Base-by-base conservation (phyloP, 139 green algal genomes). In the Zygnema cylindricum region DNA sequence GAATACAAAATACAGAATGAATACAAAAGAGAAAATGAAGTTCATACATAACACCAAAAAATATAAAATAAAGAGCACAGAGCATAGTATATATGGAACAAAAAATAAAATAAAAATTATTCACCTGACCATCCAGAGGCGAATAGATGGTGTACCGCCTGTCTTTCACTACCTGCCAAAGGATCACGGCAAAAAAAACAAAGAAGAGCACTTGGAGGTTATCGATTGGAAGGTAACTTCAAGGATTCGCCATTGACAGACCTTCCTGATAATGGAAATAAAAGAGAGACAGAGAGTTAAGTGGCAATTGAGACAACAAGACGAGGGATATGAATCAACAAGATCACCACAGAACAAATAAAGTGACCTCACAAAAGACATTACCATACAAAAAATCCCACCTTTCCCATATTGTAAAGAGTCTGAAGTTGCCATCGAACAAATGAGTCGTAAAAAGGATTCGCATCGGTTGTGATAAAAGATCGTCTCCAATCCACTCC, bases 401-500 rank as follows among this genome's bases (percentile, higher is more conserved):
- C 92, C 92, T 95, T 95, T 55, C 95, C 96, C 88, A 95, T 88
- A 43, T 91, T 92, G 42, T 96, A 92, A 63, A 99, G 94, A 23
- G 92, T 96, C 69, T 93, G 93, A 82, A 99, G 96, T 93, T 99
- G 98, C 97, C 97, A 99, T 33, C 93, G 92, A 76, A 98, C 94
- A 86, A 99, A 99, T 0, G 93, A 95, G 93, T 99, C 98, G 81
- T 99, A 99, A 94, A 96, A 99, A 1, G 96, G 96, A 94, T 99
- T 99, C 69, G 95, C 89, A 92, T 99, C 96, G 0, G 98, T 99
- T 43, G 98, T 99, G 91, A 99, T 97, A 94, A 99, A 99, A 71
- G 94, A 96, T 33, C 98, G 94, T 1, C 98, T 93, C 97, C 97
- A 99, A 93, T 99, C 98, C 23, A 99, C 94, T 25, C 98, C 97